These are phyloP conservation scores for Hypoxylon sp. DNA, from an alignment of 2,329 filamentous ascomycete genomes.

Conservation along the genomic window DNA sequence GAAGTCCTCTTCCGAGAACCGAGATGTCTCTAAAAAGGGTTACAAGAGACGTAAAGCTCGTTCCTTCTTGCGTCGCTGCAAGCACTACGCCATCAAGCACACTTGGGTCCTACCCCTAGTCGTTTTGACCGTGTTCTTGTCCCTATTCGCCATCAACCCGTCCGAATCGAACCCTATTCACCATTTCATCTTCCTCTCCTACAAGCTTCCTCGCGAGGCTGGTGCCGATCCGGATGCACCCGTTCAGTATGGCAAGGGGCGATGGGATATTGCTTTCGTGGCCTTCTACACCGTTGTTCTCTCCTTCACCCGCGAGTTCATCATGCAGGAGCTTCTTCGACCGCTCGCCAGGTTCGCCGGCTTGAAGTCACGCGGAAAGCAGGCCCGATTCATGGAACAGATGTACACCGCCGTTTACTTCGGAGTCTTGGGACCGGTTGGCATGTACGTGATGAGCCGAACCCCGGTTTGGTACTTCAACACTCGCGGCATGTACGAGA, in stretches of 20 bases:
- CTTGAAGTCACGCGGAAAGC: constrained; percentile 77
- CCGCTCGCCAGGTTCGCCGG: constrained; percentile 76
- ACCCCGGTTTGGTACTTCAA: constrained; percentile 98
- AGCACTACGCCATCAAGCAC: constrained; percentile 62
- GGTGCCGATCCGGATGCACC: constrained; percentile 53
- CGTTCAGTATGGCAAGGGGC: constrained; percentile 87
- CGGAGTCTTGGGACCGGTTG: constrained; percentile 79
- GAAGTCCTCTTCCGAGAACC: constrained; percentile 38
- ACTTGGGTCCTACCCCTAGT: constrained; percentile 73
- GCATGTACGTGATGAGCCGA: constrained; percentile 87
- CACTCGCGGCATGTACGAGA: constrained; percentile 87
- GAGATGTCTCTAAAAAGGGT: constrained; percentile 51
- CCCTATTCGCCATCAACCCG: constrained; percentile 78
- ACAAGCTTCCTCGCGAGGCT: constrained; percentile 69
- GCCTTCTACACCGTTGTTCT: constrained; percentile 88
- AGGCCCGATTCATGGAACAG: constrained; percentile 94
- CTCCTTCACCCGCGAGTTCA: constrained; percentile 92
- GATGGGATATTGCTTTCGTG: constrained; percentile 85
- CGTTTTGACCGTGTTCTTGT: constrained; percentile 69
- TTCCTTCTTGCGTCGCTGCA: constrained; percentile 62
- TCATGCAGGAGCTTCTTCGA: constrained; percentile 89
- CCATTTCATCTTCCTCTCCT: constrained; percentile 89
- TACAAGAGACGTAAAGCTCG: constrained; percentile 66
- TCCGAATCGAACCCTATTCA: constrained; percentile 79
- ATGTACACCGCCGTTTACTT: constrained; percentile 95